Evolutionary conservation across 148 eudicot genomes (phyloP).

Genomic region (Linanthus parryae): DNA sequence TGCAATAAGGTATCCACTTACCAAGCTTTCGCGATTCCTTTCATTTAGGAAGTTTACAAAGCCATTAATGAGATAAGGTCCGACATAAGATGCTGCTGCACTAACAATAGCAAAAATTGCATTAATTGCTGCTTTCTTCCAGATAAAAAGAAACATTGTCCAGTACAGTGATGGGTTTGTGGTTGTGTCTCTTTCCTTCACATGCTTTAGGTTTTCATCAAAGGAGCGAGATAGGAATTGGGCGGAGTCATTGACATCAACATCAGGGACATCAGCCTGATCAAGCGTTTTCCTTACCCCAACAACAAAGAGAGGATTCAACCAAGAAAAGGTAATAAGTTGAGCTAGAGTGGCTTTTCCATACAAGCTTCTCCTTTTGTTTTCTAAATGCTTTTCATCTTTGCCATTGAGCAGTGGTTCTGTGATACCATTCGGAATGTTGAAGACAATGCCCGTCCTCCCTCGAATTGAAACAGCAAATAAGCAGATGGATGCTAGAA

Average conservation of each 20-base stretch:
- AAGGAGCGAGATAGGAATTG: slow-evolving; percentile 44
- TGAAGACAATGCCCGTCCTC: slow-evolving; percentile 26
- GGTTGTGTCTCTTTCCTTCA: slow-evolving; percentile 41
- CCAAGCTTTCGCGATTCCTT: slow-evolving; percentile 45
- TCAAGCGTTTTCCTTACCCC: slow-evolving; percentile 77
- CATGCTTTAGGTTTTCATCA: slow-evolving; percentile 54
- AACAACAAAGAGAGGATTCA: slow-evolving; percentile 74
- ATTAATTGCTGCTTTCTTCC: slow-evolving; percentile 84
- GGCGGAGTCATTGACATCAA: slow-evolving; percentile 67
- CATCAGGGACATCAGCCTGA: slow-evolving; percentile 80
- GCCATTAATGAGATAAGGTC: slow-evolving; percentile 78
- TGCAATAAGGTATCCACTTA: slow-evolving; percentile 76
- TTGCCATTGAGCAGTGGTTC: slow-evolving; percentile 58
- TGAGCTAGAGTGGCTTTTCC: slow-evolving; percentile 68
- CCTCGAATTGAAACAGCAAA: slow-evolving; percentile 47
- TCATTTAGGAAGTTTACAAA: slow-evolving; percentile 68
- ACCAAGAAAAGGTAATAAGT: slow-evolving; percentile 87
- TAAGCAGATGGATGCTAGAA: slow-evolving; percentile 51
- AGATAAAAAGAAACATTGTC: slow-evolving; percentile 45
- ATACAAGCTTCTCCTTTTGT: slow-evolving; percentile 46
- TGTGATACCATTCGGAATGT: slow-evolving; percentile 25
- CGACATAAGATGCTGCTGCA: slow-evolving; percentile 79
- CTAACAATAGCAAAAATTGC: slow-evolving; percentile 69
- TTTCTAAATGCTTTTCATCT: slow-evolving; percentile 25
- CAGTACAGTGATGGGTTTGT: slow-evolving; percentile 52